Percentiles rank a stretch among this genome's conserved stretches.
Evolutionary conservation across 169 alveolate species (phyloP).

Genomic region (Plasmodium coatneyi): DNA sequence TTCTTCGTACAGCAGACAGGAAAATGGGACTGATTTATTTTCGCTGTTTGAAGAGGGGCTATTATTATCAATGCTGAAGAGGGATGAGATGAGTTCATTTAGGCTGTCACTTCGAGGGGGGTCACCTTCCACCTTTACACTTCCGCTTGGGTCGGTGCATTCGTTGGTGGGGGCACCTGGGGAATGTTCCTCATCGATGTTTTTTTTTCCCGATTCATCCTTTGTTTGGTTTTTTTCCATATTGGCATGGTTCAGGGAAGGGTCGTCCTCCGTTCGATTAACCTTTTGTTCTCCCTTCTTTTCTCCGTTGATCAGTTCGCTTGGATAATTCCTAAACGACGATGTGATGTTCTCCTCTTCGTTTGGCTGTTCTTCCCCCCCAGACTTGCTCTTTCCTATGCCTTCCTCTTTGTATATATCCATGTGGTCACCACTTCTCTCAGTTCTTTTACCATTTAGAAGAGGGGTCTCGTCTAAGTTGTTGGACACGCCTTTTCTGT

Average conservation of each 20-base stretch:
- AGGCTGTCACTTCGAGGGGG: background rate
- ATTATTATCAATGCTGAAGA: background rate
- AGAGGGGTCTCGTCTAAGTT: background rate
- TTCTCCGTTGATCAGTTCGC: background rate
- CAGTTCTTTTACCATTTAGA: background rate
- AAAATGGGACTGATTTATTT: background rate
- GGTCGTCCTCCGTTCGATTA: background rate
- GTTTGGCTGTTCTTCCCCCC: background rate
- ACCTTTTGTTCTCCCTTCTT: background rate
- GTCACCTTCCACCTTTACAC: background rate
- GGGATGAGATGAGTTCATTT: conserved; percentile 18
- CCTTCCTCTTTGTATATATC: background rate
- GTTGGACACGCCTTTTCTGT: background rate
- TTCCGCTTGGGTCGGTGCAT: background rate
- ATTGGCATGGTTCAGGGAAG: background rate
- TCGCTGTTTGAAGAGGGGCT: background rate
- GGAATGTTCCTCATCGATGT: background rate
- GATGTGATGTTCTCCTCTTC: background rate
- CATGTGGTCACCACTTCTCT: background rate
- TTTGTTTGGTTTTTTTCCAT: background rate
- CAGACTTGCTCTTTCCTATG: background rate
- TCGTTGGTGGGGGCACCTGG: background rate
- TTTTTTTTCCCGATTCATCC: background rate
- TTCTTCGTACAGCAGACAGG: conserved; percentile 28
- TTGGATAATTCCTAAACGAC: background rate